Conservation (phyloP, 148 eudicot species). For the Camellia sinensis region DNA sequence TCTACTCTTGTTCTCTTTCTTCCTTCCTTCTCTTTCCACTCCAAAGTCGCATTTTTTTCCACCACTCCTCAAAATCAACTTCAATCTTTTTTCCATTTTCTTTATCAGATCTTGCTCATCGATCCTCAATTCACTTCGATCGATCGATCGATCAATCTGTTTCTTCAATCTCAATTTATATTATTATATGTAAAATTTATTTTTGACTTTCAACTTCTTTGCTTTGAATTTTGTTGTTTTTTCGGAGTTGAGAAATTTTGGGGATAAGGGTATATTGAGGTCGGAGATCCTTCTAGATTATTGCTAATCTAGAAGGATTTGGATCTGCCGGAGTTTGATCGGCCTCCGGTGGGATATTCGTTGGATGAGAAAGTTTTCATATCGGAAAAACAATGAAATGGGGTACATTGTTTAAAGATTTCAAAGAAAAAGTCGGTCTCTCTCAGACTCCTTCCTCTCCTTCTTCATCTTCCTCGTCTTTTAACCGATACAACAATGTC, state of each 20-base stretch:
- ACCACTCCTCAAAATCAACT: neutral
- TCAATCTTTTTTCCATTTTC: no score
- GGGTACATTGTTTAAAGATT: slow-evolving; percentile 86
- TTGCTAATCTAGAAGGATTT: neutral
- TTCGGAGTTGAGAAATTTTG: neutral
- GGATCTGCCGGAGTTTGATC: slow-evolving; percentile 22
- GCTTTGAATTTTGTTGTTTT: neutral
- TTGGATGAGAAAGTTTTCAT: slow-evolving; percentile 31
- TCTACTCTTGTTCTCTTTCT: neutral
- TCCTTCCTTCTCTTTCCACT: slow-evolving; percentile 5
- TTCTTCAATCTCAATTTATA: slow-evolving; percentile 7
- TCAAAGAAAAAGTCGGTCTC: slow-evolving; percentile 81
- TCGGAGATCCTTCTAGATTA: neutral
- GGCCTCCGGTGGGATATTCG: slow-evolving; percentile 11
- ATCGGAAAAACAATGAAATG: slow-evolving; percentile 71
- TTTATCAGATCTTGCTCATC: slow-evolving; percentile 26
- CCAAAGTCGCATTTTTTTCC: neutral
- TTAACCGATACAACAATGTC: slow-evolving; percentile 38
- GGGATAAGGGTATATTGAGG: neutral
- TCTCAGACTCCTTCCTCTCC: slow-evolving; percentile 25
- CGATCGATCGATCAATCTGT: neutral
- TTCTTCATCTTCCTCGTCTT: slow-evolving; percentile 27
- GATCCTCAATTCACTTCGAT: slow-evolving; percentile 7
- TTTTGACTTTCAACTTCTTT: neutral
- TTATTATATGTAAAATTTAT: neutral